Evolutionary conservation across 495 filamentous ascomycete genomes (phyloP).

Genomic region (Penicillium turbatum): DNA sequence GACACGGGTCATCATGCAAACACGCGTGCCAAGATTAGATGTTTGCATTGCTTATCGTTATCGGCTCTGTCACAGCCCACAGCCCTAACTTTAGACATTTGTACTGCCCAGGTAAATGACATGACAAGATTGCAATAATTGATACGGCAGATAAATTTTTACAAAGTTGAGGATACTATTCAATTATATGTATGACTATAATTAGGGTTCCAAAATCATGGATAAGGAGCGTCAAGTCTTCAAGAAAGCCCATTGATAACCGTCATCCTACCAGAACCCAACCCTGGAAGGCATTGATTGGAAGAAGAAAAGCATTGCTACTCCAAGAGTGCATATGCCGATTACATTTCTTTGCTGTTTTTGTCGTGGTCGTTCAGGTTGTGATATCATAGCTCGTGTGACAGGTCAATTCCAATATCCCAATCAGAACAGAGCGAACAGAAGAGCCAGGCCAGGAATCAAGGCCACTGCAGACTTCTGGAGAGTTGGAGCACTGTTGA

Average conservation of each 20-base stretch:
- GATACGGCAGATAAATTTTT: background rate
- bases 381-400: background rate
- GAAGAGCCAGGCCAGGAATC: slow-evolving; percentile 18
- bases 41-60: slow-evolving; percentile 15
- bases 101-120: too few relatives aligned
- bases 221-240: slow-evolving; percentile 11
- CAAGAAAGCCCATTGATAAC: slow-evolving; percentile 11
- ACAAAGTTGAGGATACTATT: background rate
- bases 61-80: slow-evolving; percentile 13
- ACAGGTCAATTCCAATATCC: background rate
- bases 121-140: too few relatives aligned
- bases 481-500: slow-evolving; percentile 22
- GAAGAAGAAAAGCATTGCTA: slow-evolving; percentile 3
- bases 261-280: slow-evolving; percentile 1
- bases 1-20: slow-evolving; percentile 28
- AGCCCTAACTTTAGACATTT: too few relatives aligned
- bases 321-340: background rate
- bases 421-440: slow-evolving; percentile 18
- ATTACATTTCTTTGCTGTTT: slow-evolving; percentile 14
- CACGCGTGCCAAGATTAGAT: slow-evolving; percentile 12
- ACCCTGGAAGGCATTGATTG: background rate
- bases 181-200: slow-evolving; percentile 3
- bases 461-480: slow-evolving; percentile 20
- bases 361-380: background rate
- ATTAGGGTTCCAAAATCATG: slow-evolving; percentile 4